Percentiles rank a stretch among this genome's conserved stretches.
phyloP scores from a whole-genome alignment of 352 stramenopile genomes.

The Phytopythium sindhum region DNA sequence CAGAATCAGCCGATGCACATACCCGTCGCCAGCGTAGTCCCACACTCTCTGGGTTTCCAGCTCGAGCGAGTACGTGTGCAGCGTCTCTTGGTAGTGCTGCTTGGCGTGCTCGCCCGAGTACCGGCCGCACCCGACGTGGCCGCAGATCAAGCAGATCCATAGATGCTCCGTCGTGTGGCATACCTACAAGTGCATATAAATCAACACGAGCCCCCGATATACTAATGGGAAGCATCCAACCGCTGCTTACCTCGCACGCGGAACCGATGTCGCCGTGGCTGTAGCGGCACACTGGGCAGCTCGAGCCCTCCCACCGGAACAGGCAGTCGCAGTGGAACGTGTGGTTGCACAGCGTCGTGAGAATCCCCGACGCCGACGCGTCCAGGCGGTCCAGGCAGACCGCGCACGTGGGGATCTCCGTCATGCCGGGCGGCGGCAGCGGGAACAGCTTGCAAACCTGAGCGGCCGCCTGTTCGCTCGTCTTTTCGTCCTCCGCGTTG shows the following conservation, averaged over 20 bases:
- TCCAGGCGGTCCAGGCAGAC: conserved; percentile 91
- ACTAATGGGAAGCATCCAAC: conserved; percentile 9
- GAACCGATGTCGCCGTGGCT: conserved; percentile 93
- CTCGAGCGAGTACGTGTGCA: conserved; percentile 95
- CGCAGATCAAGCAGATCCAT: conserved; percentile 97
- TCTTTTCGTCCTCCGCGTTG: conserved; percentile 19
- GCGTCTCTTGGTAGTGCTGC: conserved; percentile 91
- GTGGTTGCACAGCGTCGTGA: conserved; percentile 98
- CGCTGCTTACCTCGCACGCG: conserved; percentile 76
- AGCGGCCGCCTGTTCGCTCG: conserved; percentile 14
- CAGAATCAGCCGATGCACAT: conserved; percentile 84
- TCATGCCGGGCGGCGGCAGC: conserved; percentile 68
- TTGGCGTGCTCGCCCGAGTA: conserved; percentile 95
- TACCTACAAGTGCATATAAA: conserved; percentile 23
- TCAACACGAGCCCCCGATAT: neutral
- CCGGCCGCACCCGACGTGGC: conserved; percentile 93
- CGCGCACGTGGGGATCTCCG: conserved; percentile 87
- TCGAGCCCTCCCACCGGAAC: conserved; percentile 92
- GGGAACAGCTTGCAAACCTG: conserved; percentile 46
- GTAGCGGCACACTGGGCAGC: conserved; percentile 96
- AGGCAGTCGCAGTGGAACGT: conserved; percentile 97
- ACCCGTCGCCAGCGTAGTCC: conserved; percentile 93
- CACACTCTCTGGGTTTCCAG: conserved; percentile 94
- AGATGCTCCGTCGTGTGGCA: conserved; percentile 93
- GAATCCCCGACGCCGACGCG: conserved; percentile 82